These are phyloP conservation scores for Hondaea fermentalgiana DNA, from an alignment of 108 stramenopile genomes.

Conservation along the genomic window DNA sequence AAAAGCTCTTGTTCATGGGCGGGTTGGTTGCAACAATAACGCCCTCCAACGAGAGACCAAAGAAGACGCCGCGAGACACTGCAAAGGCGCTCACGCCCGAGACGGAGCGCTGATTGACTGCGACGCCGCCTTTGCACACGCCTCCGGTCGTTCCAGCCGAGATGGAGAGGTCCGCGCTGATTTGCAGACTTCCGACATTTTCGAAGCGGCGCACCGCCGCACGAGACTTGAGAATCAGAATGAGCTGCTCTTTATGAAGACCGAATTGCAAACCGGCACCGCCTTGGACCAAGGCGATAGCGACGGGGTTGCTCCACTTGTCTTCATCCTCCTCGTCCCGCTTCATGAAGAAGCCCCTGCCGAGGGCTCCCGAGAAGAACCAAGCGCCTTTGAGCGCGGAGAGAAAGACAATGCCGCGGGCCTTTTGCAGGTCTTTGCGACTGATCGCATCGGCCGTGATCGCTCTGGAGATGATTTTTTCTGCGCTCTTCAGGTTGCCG, in stretches of 20 bases:
- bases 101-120: background rate
- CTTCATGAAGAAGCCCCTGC: background rate
- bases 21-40: background rate
- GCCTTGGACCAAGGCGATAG: background rate
- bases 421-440: background rate
- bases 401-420: background rate
- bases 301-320: background rate
- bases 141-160: background rate
- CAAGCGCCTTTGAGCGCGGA: background rate
- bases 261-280: constrained; percentile 6
- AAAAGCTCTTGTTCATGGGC: background rate
- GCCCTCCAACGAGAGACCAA: background rate
- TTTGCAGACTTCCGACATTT: background rate
- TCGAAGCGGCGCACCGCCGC: background rate
- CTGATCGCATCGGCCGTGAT: background rate
- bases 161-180: background rate
- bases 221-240: background rate
- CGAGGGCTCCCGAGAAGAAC: background rate
- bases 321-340: background rate
- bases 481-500: background rate
- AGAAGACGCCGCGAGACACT: background rate
- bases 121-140: background rate
- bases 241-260: background rate
- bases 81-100: background rate
- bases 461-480: background rate